These are phyloP conservation scores for Ceratobasidium sp. DNA, from an alignment of 1,284 basidiomycete species.

Conservation along the genomic window DNA sequence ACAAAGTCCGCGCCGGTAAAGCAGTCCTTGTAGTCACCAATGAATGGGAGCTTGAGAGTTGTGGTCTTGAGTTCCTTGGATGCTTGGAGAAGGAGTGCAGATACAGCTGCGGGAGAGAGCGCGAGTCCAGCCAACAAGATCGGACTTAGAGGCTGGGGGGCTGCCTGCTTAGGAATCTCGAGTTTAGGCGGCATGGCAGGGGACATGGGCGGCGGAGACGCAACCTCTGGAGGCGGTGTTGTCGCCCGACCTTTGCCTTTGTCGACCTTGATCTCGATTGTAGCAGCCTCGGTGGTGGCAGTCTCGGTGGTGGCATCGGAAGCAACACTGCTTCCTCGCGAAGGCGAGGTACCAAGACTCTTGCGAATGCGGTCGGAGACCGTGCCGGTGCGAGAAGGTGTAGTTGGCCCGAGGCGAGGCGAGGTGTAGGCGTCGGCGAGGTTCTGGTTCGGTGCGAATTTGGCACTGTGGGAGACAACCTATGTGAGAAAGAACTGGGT, in stretches of 20 bases:
- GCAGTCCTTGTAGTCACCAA: constrained; percentile 89
- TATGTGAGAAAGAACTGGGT: constrained; percentile 2
- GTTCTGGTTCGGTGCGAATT: constrained; percentile 79
- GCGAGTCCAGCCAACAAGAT: constrained; percentile 80
- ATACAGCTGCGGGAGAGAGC: constrained; percentile 70
- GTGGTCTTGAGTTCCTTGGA: constrained; percentile 70
- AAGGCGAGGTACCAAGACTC: constrained; percentile 58
- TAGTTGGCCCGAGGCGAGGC: constrained; percentile 68
- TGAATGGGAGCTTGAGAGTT: constrained; percentile 76
- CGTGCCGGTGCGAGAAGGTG: constrained; percentile 66
- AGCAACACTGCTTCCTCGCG: constrained; percentile 36
- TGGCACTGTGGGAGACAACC: constrained; percentile 63
- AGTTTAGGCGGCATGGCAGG: constrained; percentile 53
- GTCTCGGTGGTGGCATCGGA: constrained; percentile 29
- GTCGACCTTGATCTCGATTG: constrained; percentile 64
- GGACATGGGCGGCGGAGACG: constrained; percentile 73
- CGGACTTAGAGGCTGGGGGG: constrained; percentile 57
- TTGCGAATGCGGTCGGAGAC: constrained; percentile 81
- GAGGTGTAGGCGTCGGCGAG: constrained; percentile 79
- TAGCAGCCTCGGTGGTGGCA: constrained; percentile 46
- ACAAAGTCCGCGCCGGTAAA: constrained; percentile 86
- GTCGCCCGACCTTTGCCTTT: constrained; percentile 74
- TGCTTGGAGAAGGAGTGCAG: constrained; percentile 73
- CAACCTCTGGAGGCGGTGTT: constrained; percentile 57
- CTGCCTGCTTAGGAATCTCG: constrained; percentile 34